A percentile compares a stretch with the other conserved stretches of the same genome.
Conservation (phyloP, 2,329 filamentous ascomycete species). For the Xylaria sp. region DNA sequence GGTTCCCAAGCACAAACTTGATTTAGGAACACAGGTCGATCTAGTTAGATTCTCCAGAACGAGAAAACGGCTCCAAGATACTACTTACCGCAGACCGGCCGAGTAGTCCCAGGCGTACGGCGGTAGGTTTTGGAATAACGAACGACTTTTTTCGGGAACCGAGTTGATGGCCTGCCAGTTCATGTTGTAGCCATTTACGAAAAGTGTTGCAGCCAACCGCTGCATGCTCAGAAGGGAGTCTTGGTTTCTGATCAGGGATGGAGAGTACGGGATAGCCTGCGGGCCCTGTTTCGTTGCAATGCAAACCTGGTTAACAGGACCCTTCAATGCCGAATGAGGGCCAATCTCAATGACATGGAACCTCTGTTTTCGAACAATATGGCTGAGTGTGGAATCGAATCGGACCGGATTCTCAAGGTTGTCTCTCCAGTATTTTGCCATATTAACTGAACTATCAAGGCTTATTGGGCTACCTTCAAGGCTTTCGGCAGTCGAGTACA, state of each 20-base stretch:
- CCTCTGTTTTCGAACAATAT: background rate
- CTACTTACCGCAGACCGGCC: background rate
- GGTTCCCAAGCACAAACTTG: too few species aligned
- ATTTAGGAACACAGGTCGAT: too few species aligned
- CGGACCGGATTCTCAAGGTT: conserved; percentile 7
- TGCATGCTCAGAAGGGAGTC: background rate
- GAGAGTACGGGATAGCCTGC: background rate
- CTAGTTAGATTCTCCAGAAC: too few species aligned
- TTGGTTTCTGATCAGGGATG: background rate
- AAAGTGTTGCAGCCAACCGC: background rate
- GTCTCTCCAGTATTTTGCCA: conserved; percentile 7
- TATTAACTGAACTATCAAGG: background rate
- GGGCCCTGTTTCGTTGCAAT: too few species aligned
- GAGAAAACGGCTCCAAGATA: too few species aligned
- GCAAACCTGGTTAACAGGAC: conserved; percentile 26
- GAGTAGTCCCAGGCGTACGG: conserved; percentile 10
- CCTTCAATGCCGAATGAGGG: conserved; percentile 43
- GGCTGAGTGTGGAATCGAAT: background rate
- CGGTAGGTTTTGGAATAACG: background rate
- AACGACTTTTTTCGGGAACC: background rate
- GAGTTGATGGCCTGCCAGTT: background rate
- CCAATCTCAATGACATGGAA: conserved; percentile 25
- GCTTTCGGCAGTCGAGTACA: background rate
- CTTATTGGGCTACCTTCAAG: background rate
- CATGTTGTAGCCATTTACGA: background rate